phyloP scores from a whole-genome alignment of 75 land plant genomes.

The Picea glauca region DNA sequence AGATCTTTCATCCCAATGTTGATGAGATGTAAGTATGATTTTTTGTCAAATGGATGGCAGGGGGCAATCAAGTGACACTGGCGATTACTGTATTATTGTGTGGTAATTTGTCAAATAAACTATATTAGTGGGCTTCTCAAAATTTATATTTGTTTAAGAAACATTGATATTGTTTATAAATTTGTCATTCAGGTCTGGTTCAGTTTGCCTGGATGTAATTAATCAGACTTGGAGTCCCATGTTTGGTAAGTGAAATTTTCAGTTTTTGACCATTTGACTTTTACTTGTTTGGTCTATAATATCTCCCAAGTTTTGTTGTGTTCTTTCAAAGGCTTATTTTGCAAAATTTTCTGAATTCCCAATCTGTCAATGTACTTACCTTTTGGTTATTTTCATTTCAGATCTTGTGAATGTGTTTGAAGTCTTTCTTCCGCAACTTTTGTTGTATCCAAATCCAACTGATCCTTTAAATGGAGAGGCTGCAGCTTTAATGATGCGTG shows the following conservation, averaged over 20 bases:
- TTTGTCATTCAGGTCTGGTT: conserved; percentile 26
- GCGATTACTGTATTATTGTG: not conserved
- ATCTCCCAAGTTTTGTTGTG: not conserved
- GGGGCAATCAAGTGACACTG: not conserved
- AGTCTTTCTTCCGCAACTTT: conserved; percentile 57
- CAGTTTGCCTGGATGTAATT: conserved; percentile 39
- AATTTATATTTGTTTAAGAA: not conserved
- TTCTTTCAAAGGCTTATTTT: not conserved
- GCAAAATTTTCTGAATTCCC: too few species aligned
- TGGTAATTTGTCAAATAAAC: not conserved
- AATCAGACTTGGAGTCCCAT: conserved; percentile 44
- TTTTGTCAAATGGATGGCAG: not conserved
- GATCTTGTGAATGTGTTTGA: conserved; percentile 62
- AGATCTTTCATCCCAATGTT: conserved; percentile 56
- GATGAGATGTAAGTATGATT: conserved; percentile 33
- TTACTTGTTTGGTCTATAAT: not conserved
- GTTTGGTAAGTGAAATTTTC: conserved; percentile 22
- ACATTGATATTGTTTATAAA: too few species aligned
- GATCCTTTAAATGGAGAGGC: conserved; percentile 91
- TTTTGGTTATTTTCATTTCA: conserved; percentile 12
- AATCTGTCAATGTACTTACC: too few species aligned
- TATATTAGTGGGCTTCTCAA: not conserved
- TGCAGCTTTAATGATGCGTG: conserved; percentile 78
- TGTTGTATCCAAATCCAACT: conserved; percentile 60
- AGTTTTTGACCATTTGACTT: conserved; percentile 11